Percentiles rank a stretch among this genome's conserved stretches.
phyloP scores from a whole-genome alignment of 768 basidiomycete genomes.

The Omphalotus guepiniiformis region DNA sequence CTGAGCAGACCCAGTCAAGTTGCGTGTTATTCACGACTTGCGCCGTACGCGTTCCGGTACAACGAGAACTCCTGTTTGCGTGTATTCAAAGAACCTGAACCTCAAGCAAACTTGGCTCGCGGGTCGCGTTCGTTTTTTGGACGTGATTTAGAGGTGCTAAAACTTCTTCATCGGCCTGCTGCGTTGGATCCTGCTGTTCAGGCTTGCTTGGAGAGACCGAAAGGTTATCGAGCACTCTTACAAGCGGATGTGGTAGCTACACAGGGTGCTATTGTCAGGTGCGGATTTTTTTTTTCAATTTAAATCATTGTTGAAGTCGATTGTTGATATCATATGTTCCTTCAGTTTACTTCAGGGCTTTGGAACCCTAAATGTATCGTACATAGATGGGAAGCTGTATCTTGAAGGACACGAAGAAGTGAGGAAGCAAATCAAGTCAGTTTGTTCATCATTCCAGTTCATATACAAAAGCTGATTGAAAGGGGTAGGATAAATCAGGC shows the following conservation, averaged over 20 bases:
- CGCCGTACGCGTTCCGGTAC: not conserved
- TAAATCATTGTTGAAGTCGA: not conserved
- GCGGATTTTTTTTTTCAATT: not conserved
- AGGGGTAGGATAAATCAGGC: not conserved
- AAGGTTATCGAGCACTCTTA: slow-evolving; percentile 3
- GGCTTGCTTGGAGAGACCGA: slow-evolving; percentile 1
- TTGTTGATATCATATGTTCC: too few relatives aligned
- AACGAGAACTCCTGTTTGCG: not conserved
- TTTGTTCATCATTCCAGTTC: not conserved
- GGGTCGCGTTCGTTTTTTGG: not conserved
- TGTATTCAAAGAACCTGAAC: not conserved
- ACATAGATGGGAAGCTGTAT: slow-evolving; percentile 1
- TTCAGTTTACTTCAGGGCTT: slow-evolving; percentile 12
- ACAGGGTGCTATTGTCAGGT: slow-evolving; percentile 9
- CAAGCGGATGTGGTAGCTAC: slow-evolving; percentile 13
- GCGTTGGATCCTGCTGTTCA: slow-evolving; percentile 5
- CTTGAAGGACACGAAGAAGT: not conserved
- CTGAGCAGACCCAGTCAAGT: not conserved
- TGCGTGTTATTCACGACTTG: not conserved
- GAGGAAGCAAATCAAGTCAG: not conserved
- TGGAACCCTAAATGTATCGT: slow-evolving; percentile 11
- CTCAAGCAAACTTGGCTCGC: not conserved
- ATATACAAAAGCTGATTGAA: not conserved
- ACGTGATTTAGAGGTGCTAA: not conserved
- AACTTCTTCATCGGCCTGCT: not conserved